Evolutionary conservation across 441 rosid species (phyloP).

Genomic region (Raphanus hybrid): DNA sequence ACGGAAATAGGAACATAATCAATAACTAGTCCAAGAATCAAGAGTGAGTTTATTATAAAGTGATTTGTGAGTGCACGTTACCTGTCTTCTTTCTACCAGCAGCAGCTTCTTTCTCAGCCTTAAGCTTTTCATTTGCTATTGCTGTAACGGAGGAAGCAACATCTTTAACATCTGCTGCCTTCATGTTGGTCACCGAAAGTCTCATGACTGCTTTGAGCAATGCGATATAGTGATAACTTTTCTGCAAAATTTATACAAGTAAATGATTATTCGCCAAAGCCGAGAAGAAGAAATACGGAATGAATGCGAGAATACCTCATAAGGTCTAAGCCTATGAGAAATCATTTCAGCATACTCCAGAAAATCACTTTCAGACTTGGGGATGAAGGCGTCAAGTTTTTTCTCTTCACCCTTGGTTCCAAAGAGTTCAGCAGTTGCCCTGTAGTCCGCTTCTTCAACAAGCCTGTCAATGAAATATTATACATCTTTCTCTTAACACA

Average conservation of each 20-base stretch:
- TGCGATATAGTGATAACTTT: constrained; percentile 79
- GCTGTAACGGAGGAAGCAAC: constrained; percentile 84
- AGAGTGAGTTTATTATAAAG: not conserved
- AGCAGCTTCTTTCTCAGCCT: constrained; percentile 87
- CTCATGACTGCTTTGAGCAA: constrained; percentile 86
- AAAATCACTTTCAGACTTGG: constrained; percentile 94
- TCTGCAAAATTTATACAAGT: constrained; percentile 55
- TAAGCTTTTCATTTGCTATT: constrained; percentile 88
- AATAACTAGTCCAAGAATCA: not conserved
- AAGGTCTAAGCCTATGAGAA: constrained; percentile 69
- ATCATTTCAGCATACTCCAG: constrained; percentile 87
- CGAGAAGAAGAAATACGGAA: not conserved
- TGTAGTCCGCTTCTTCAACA: constrained; percentile 93
- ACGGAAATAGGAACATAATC: not conserved
- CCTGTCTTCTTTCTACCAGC: constrained; percentile 79
- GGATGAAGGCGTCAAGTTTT: constrained; percentile 73
- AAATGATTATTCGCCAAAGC: not conserved
- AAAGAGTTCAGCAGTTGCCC: constrained; percentile 73
- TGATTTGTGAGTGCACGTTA: constrained; percentile 28
- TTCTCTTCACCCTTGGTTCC: constrained; percentile 65
- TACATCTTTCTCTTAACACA: not conserved
- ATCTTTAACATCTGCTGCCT: constrained; percentile 92
- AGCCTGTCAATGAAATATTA: constrained; percentile 53
- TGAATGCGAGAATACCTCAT: constrained; percentile 55
- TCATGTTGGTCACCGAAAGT: constrained; percentile 68